These are phyloP conservation scores for Irineochytrium annulatum DNA, from an alignment of 192 early-diverging fungal species.

Conservation along the genomic window DNA sequence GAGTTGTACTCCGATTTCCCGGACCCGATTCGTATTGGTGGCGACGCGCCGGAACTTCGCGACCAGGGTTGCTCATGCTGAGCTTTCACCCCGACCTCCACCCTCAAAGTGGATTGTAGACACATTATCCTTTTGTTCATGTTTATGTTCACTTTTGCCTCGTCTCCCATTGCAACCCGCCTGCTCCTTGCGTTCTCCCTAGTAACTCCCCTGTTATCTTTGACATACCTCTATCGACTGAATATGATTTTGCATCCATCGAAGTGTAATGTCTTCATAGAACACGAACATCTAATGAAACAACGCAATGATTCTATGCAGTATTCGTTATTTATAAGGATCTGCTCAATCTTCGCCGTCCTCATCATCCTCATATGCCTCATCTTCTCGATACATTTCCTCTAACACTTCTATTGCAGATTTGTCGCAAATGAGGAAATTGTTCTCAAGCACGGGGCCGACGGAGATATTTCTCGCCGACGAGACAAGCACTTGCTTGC, in stretches of 20 bases:
- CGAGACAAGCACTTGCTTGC: conserved; percentile 12
- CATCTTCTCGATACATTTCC: conserved; percentile 40
- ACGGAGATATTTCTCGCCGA: conserved; percentile 34
- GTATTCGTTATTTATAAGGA: no score
- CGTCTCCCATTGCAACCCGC: no score
- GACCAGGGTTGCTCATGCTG: conserved; percentile 1
- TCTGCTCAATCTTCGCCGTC: no score
- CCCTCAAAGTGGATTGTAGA: background rate
- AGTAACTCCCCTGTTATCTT: no score
- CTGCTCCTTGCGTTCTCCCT: no score
- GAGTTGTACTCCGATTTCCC: conserved; percentile 83
- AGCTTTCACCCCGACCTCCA: background rate
- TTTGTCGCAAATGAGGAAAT: conserved; percentile 48
- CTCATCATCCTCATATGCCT: background rate
- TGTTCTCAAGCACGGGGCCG: conserved; percentile 38
- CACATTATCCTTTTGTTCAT: background rate
- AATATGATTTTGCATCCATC: no score
- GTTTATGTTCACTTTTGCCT: background rate
- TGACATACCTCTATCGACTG: no score
- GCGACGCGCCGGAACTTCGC: background rate
- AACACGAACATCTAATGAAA: no score
- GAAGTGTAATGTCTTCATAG: no score
- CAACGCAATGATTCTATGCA: no score
- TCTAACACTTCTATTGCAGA: conserved; percentile 49
- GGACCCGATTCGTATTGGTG: conserved; percentile 86